phyloP scores from a whole-genome alignment of 805 yeast genomes.

The Candida golubevii region DNA sequence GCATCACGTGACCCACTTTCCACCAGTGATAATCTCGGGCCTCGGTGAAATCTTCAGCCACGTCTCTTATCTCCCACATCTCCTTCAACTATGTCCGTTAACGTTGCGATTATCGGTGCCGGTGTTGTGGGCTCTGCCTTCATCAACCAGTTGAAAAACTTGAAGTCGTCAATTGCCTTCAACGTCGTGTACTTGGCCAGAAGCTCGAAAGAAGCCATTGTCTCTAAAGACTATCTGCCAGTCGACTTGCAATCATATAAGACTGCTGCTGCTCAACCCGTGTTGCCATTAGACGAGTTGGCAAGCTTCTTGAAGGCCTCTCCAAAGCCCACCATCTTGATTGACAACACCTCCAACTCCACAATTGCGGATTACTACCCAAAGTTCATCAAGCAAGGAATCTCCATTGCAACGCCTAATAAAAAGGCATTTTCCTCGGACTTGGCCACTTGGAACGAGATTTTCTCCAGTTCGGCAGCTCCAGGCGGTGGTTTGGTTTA shows the following conservation, averaged over 20 bases:
- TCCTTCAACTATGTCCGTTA: conserved; percentile 28
- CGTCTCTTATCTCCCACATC: too few relatives aligned
- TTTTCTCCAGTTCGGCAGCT: conserved; percentile 53
- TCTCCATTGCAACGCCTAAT: conserved; percentile 96
- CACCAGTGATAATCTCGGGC: too few relatives aligned
- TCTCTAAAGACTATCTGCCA: conserved; percentile 67
- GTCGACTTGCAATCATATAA: conserved; percentile 61
- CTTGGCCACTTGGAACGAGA: conserved; percentile 67
- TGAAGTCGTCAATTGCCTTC: conserved; percentile 60
- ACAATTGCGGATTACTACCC: conserved; percentile 76
- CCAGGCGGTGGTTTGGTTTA: conserved; percentile 70
- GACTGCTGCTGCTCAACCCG: conserved; percentile 39
- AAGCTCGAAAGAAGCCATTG: conserved; percentile 64
- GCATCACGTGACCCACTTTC: too few relatives aligned
- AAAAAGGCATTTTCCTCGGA: conserved; percentile 92
- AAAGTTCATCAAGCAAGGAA: conserved; percentile 64
- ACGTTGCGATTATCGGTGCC: conserved; percentile 56
- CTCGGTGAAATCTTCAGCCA: too few relatives aligned
- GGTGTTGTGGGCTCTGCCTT: conserved; percentile 96
- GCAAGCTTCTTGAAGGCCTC: conserved; percentile 61
- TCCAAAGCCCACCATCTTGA: conserved; percentile 71
- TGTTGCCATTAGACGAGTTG: conserved; percentile 55
- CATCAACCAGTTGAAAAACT: conserved; percentile 67
- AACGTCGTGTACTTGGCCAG: conserved; percentile 76
- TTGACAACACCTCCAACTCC: conserved; percentile 92